Base-by-base conservation (phyloP, 2,329 filamentous ascomycete genomes). In the Penicillium palitans region DNA sequence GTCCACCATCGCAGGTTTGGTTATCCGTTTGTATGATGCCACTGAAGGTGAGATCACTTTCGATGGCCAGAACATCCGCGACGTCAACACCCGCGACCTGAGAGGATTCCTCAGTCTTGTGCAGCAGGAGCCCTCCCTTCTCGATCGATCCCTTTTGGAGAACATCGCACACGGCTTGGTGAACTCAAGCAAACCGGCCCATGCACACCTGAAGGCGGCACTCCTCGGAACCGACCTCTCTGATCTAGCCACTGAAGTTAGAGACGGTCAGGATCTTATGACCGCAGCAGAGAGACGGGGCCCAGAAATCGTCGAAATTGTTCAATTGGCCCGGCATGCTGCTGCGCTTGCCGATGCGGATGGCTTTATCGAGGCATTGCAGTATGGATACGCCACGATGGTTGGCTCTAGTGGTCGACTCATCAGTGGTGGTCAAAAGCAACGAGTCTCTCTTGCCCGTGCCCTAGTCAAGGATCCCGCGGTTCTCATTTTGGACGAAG, bases 401-500 rank as follows among this genome's bases (percentile, higher is more conserved):
- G 81, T 96, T 0, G 91, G 91, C 1, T 90, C 91, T 27, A 90
- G 90, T 10, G 90, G 91, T 0, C 82, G 87, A 19, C 76, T 81
- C 0, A 76, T 96, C 0, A 91, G 87, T 0, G 91, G 91, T 0
- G 93, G 93, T 0, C 92, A 97, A 72, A 84, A 87, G 0, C 93
- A 96, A 71, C 83, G 91, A 1, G 76, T 96, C 1, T 87, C 87
- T 33, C 91, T 97, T 59, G 91, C 92, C 0, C 81, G 92, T 1
- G 91, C 92, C 0, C 79, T 96, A 0, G 83, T 90, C 0, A 82
- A 90, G 0, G 79, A 82, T 9, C 91, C 91, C 0, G 80, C 82
- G 27, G 79, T 96, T 3, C 76, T 96, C 17, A 83, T 97, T 1
- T 77, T 96, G 4, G 93, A 97, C 67, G 92, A 97, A 75, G 90